These are phyloP conservation scores for Fusarium lateritium DNA, from an alignment of 2,329 filamentous ascomycete species.

Conservation along the genomic window DNA sequence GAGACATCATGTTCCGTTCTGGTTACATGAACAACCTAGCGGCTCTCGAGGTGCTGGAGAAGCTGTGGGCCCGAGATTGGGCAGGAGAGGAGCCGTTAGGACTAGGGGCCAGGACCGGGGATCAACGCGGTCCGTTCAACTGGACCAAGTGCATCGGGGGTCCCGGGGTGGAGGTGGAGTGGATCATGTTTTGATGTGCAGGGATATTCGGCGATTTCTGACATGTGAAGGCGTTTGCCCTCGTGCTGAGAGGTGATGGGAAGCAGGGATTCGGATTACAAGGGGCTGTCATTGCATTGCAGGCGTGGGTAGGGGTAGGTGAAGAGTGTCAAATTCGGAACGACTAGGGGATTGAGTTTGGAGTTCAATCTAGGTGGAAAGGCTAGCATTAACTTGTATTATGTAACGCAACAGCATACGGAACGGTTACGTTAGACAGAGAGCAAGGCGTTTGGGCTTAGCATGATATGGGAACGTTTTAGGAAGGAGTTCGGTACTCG, in stretches of 20 bases:
- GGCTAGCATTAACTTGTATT: slow-evolving; percentile 36
- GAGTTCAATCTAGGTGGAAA: slow-evolving; percentile 18
- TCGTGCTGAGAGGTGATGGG: slow-evolving; percentile 27
- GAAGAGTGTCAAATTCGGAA: slow-evolving; percentile 14
- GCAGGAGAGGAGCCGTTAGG: slow-evolving; percentile 56
- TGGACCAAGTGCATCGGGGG: slow-evolving; percentile 72
- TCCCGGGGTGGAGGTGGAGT: slow-evolving; percentile 71
- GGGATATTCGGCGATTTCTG: slow-evolving; percentile 28
- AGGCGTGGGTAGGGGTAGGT: slow-evolving; percentile 29
- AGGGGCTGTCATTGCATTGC: slow-evolving; percentile 28
- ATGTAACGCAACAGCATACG: slow-evolving; percentile 38
- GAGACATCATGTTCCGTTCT: slow-evolving; percentile 88
- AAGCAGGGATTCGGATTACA: slow-evolving; percentile 29
- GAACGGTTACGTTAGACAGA: slow-evolving; percentile 35
- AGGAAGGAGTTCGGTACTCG: slow-evolving; percentile 12
- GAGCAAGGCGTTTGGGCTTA: slow-evolving; percentile 38
- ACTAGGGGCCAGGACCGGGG: slow-evolving; percentile 53
- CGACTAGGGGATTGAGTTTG: slow-evolving; percentile 31
- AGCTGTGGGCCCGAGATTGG: slow-evolving; percentile 78
- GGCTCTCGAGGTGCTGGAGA: slow-evolving; percentile 87
- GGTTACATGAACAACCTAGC: slow-evolving; percentile 95
- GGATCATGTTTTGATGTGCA: slow-evolving; percentile 73
- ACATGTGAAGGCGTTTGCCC: slow-evolving; percentile 36
- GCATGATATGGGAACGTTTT: slow-evolving; percentile 15
- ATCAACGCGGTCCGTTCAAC: slow-evolving; percentile 67